A percentile compares a stretch with the other conserved stretches of the same genome.
Conservation (phyloP, 2,329 filamentous ascomycete genomes). For the Alternaria brassicicola region DNA sequence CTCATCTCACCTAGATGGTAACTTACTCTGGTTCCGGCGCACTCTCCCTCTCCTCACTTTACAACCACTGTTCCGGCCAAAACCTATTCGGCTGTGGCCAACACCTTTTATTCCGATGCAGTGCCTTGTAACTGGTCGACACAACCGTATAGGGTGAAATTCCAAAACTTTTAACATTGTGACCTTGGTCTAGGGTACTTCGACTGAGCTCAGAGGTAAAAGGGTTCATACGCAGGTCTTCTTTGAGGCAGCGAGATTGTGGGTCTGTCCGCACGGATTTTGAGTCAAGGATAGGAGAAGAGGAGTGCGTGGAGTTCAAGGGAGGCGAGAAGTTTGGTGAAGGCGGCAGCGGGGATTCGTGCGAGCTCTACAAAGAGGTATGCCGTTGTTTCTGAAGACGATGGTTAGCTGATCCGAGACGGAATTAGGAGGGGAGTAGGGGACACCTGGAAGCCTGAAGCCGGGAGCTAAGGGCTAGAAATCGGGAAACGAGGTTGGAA, state of each 20-base stretch:
- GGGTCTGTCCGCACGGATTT: neutral
- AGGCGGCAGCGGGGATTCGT: neutral
- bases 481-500: neutral
- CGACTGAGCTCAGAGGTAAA: constrained; percentile 1
- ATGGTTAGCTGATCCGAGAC: neutral
- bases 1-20: neutral
- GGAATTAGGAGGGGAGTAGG: neutral
- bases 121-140: neutral
- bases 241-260: neutral
- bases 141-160: neutral
- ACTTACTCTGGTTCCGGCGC: constrained; percentile 3
- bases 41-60: neutral
- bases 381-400: neutral
- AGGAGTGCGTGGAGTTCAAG: neutral
- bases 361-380: constrained; percentile 3
- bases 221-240: neutral
- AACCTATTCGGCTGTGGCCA: constrained; percentile 2
- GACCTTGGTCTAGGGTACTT: neutral
- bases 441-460: neutral
- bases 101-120: neutral
- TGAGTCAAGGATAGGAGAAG: neutral
- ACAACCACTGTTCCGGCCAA: constrained; percentile 2
- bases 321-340: constrained; percentile 1
- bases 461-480: neutral
- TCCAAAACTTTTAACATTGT: neutral